Evolutionary conservation across 2,329 filamentous ascomycete species (phyloP), one percentile per base, ranked within the genome.

Genomic region (Paecilomyces variotii): DNA sequence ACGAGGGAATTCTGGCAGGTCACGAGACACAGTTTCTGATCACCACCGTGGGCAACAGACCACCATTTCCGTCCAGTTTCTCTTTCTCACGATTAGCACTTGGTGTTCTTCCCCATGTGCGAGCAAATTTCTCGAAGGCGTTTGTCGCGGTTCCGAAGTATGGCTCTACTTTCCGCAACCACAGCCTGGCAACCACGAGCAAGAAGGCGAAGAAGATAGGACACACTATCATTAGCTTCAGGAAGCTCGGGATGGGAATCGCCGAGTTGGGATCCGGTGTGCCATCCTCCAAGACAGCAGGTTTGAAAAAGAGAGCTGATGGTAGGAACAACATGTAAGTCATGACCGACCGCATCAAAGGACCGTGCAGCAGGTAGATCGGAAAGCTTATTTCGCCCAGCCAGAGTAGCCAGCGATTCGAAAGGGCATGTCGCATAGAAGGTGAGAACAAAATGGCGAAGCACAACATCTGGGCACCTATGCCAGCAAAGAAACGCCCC

Each of bases 331-430:
- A 72, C 75, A 87, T 78, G 82, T 83, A 87, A 27, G 82, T 80
- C 12, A 87, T 74, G 6, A 86, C 69, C 26, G 80, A 82, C 58
- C 84, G 81, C 63, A 87, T 79, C 30, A 87, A 75, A 0, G 81
- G 80, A 50, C 84, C 85, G 70, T 87, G 85, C 24, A 87, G 72
- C 5, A 87, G 78, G 65, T 87, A 87, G 12, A 87, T 82, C 1
- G 84, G 83, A 65, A 87, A 87, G 52, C 82, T 84, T 72, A 86
- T 81, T 65, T 82, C 82, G 52, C 85, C 85, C 11, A 87, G 79
- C 79, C 84, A 87, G 52, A 84, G 77, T 51, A 87, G 79, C 57
- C 79, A 77, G 32, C 78, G 79, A 59, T 79, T 80, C 3, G 82
- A 82, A 2, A 87, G 77, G 0, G 81, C 63, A 55, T 77, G 77